phyloP scores from a whole-genome alignment of 2,329 filamentous ascomycete genomes.

The Tolypocladium capitatum region DNA sequence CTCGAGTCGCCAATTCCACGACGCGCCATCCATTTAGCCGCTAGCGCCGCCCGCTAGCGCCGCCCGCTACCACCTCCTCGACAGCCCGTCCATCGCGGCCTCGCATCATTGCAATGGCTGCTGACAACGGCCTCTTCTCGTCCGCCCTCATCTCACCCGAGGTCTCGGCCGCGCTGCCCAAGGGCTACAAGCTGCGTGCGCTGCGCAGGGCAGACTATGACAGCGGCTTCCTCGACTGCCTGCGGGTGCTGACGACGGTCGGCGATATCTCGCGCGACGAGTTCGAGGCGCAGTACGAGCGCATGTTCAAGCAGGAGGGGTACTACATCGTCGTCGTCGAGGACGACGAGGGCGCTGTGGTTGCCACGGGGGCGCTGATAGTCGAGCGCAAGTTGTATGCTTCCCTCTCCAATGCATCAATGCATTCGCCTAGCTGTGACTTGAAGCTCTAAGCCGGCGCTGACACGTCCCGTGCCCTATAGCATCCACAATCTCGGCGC shows the following conservation, averaged over 20 bases:
- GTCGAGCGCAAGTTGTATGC: slow-evolving; percentile 88
- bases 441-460: slow-evolving; percentile 6
- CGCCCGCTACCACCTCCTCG: no score
- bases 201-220: slow-evolving; percentile 66
- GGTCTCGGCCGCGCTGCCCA: slow-evolving; percentile 59
- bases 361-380: slow-evolving; percentile 82
- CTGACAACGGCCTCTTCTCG: slow-evolving; percentile 58
- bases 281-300: slow-evolving; percentile 71
- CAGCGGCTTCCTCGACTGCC: slow-evolving; percentile 76
- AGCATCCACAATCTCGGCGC: slow-evolving; percentile 69
- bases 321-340: slow-evolving; percentile 85
- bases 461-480: slow-evolving; percentile 2
- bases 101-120: slow-evolving; percentile 6
- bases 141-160: slow-evolving; percentile 62
- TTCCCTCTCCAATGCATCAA: background rate
- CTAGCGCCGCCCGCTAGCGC: slow-evolving; percentile 1
- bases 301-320: slow-evolving; percentile 59
- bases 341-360: slow-evolving; percentile 54
- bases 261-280: slow-evolving; percentile 66
- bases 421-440: no score
- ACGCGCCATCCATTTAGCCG: no score
- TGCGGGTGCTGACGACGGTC: slow-evolving; percentile 84
- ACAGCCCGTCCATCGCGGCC: background rate
- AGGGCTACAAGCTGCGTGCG: slow-evolving; percentile 71
- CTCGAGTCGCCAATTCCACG: no score